phyloP scores from a whole-genome alignment of 2,329 filamentous ascomycete species.

The Fusarium sterilihyphosum region DNA sequence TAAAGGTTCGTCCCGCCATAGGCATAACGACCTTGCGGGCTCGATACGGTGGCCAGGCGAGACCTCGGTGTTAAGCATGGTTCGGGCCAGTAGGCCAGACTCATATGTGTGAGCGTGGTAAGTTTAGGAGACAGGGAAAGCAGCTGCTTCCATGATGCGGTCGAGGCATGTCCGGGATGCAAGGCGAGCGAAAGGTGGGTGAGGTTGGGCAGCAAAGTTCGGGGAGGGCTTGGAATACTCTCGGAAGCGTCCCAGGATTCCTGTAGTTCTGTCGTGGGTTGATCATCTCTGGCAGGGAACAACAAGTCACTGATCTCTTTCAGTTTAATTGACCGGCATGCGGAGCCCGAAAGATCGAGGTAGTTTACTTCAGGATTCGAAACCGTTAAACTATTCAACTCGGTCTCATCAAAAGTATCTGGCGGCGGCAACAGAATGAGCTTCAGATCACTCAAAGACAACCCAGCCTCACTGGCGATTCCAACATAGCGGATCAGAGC shows the following conservation, averaged over 20 bases:
- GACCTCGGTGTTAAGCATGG: constrained; percentile 67
- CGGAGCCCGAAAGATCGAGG: constrained; percentile 64
- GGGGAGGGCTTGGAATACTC: constrained; percentile 45
- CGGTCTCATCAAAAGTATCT: constrained; percentile 41
- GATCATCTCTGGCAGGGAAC: constrained; percentile 50
- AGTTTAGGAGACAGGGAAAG: constrained; percentile 63
- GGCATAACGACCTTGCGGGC: constrained; percentile 57
- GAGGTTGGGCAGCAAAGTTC: constrained; percentile 62
- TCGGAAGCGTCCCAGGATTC: constrained; percentile 65
- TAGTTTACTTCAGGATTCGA: constrained; percentile 54
- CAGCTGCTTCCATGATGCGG: constrained; percentile 68
- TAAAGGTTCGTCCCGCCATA: constrained; percentile 67
- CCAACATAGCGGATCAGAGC: constrained; percentile 63
- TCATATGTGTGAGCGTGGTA: constrained; percentile 67
- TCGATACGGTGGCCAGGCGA: constrained; percentile 57
- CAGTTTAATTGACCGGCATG: constrained; percentile 61
- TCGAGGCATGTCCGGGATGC: constrained; percentile 45
- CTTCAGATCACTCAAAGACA: constrained; percentile 62
- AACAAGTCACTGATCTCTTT: constrained; percentile 64
- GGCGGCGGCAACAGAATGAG: constrained; percentile 54
- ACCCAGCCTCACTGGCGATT: constrained; percentile 54
- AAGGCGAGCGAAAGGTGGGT: constrained; percentile 70
- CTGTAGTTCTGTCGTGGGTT: constrained; percentile 46
- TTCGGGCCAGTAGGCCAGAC: constrained; percentile 70
- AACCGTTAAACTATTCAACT: constrained; percentile 37